phyloP scores from a whole-genome alignment of 2,329 filamentous ascomycete genomes.

The Fusarium brachygibbosum region DNA sequence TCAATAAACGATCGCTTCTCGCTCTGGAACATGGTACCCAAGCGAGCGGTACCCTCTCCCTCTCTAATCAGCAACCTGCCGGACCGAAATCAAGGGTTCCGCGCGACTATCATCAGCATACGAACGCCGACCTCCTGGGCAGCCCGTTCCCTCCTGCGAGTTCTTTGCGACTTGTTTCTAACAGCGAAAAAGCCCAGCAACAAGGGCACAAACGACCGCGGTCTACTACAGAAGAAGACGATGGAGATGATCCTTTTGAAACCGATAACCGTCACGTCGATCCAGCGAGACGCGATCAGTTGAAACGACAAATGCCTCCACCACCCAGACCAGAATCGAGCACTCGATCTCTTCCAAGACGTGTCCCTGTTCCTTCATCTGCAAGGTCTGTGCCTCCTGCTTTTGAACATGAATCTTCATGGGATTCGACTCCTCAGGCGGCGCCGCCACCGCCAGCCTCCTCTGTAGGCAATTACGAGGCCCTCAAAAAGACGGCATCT shows the following conservation, averaged over 20 bases:
- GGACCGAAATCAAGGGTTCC: conserved; percentile 32
- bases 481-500: conserved; percentile 49
- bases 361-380: conserved; percentile 13
- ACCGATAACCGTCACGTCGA: conserved; percentile 48
- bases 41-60: conserved; percentile 15
- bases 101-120: conserved; percentile 41
- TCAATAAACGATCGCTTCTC: conserved; percentile 33
- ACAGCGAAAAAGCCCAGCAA: background rate
- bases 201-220: conserved; percentile 8
- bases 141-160: conserved; percentile 31
- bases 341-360: conserved; percentile 13
- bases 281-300: conserved; percentile 39
- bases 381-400: conserved; percentile 34
- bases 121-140: conserved; percentile 39
- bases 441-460: conserved; percentile 1
- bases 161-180: conserved; percentile 3
- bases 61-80: conserved; percentile 43
- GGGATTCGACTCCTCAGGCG: conserved; percentile 8
- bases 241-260: conserved; percentile 50
- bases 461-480: conserved; percentile 36
- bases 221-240: conserved; percentile 34
- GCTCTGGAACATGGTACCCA: conserved; percentile 33
- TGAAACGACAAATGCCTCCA: conserved; percentile 28
- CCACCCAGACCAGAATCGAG: conserved; percentile 26
- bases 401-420: conserved; percentile 46